phyloP scores from a whole-genome alignment of 2,329 filamentous ascomycete species.

The Sporothrix phasma region DNA sequence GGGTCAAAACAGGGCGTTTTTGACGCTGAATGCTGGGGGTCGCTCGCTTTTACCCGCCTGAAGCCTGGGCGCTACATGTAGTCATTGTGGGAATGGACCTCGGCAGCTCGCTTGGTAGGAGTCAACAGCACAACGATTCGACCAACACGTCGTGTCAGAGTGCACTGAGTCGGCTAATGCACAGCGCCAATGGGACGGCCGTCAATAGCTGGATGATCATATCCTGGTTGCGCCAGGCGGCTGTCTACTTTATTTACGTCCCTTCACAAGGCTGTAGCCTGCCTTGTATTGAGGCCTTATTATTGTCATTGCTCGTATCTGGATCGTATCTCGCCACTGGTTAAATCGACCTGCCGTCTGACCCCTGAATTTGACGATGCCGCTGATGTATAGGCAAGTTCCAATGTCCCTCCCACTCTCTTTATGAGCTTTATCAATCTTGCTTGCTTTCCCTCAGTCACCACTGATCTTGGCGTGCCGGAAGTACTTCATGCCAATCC shows the following conservation, averaged over 20 bases:
- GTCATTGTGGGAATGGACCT: neutral
- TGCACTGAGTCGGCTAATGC: neutral
- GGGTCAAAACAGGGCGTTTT: neutral
- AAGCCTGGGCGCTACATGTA: neutral
- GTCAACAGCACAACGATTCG: neutral
- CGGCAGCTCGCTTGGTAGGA: neutral
- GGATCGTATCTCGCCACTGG: neutral
- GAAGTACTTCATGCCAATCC: slow-evolving; percentile 99
- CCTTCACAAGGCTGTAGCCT: neutral
- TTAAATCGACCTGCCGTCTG: neutral
- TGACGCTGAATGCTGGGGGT: neutral
- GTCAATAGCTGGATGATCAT: neutral
- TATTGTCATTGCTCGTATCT: neutral
- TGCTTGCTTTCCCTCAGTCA: slow-evolving; percentile 37
- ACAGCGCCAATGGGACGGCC: neutral
- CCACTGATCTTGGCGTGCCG: slow-evolving; percentile 83
- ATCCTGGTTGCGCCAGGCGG: neutral
- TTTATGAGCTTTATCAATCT: neutral
- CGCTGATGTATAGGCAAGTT: neutral
- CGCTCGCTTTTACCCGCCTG: neutral
- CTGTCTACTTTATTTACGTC: neutral
- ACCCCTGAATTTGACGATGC: no score
- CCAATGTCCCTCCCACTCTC: neutral
- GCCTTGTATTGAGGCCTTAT: neutral
- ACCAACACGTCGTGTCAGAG: no score